Evolutionary conservation across 192 early-diverging fungal species (phyloP).

Genomic region (Coemansia sp.): DNA sequence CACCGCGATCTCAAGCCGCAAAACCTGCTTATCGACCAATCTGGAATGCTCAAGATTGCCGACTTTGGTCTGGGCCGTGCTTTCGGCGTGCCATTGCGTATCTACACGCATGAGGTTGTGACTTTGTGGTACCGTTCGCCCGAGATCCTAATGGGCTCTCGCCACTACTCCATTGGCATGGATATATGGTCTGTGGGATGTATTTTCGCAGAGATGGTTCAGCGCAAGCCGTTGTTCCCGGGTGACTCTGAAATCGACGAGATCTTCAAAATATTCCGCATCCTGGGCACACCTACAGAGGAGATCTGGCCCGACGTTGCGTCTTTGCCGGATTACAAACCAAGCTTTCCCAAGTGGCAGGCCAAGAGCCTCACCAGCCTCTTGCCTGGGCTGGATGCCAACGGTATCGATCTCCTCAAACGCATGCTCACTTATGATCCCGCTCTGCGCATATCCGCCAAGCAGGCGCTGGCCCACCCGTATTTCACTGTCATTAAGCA

Average conservation of each 20-base stretch:
- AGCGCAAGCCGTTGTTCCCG: constrained; percentile 80
- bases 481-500: constrained; percentile 66
- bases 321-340: constrained; percentile 80
- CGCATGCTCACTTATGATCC: constrained; percentile 78
- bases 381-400: constrained; percentile 57
- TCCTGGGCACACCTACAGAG: constrained; percentile 81
- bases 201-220: constrained; percentile 95
- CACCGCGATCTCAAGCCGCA: constrained; percentile 99
- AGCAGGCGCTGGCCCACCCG: constrained; percentile 74
- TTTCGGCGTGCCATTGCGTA: constrained; percentile 86
- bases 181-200: constrained; percentile 99
- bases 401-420: constrained; percentile 73
- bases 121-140: constrained; percentile 96
- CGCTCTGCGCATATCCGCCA: constrained; percentile 78
- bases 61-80: constrained; percentile 96
- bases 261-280: constrained; percentile 87
- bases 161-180: constrained; percentile 87
- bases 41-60: constrained; percentile 85
- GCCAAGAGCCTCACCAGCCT: constrained; percentile 49
- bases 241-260: constrained; percentile 92
- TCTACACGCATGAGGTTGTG: constrained; percentile 95
- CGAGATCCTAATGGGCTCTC: constrained; percentile 90
- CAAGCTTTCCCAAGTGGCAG: constrained; percentile 74
- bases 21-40: constrained; percentile 91
- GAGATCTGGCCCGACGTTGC: constrained; percentile 74